Base-by-base conservation (phyloP, 805 yeast genomes). In the Teunomyces atbi region DNA sequence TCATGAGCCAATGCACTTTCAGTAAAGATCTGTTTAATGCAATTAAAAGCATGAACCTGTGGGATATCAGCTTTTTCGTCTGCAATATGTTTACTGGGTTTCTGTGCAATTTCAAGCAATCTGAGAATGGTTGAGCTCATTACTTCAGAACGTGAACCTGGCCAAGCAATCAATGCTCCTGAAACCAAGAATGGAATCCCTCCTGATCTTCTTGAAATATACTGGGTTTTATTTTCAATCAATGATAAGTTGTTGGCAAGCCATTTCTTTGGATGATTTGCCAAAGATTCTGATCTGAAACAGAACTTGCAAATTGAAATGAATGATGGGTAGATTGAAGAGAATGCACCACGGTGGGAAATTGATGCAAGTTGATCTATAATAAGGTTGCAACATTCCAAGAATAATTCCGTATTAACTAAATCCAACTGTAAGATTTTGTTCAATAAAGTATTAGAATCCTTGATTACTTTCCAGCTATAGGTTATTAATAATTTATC, bases 11-110 rank as follows among this genome's bases (percentile, higher is more conserved):
- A 66, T 18, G 77, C 69, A 0, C 91, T 74, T 47, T 91, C 97
- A 18, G 77, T 77, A 53, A 90, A 83, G 1, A 92, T 72, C 2
- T 84, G 84, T 51, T 79, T 82, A 46, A 94, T 78, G 60, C 96
- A 85, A 59, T 92, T 92, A 59, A 89, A 82, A 0, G 97, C 97
- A 66, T 92, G 96, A 0, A 92, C 96, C 59, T 91, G 97, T 0
- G 98, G 94, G 12, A 90, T 71, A 58, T 88, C 96, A 50, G 81
- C 74, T 46, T 78, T 83, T 26, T 73, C 75, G 35, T 74, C 82
- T 10, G 73, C 78, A 32, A 71, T 64, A 23, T 69, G 71, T 11
- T 61, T 64, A 3, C 78, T 70, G 0, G 85, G 82, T 5, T 60
- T 46, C 6, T 66, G 53, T 0, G 95, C 90, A 27, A 90, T 77